phyloP scores from a whole-genome alignment of 305 asterid genomes.

The Fraxinus dipetala region DNA sequence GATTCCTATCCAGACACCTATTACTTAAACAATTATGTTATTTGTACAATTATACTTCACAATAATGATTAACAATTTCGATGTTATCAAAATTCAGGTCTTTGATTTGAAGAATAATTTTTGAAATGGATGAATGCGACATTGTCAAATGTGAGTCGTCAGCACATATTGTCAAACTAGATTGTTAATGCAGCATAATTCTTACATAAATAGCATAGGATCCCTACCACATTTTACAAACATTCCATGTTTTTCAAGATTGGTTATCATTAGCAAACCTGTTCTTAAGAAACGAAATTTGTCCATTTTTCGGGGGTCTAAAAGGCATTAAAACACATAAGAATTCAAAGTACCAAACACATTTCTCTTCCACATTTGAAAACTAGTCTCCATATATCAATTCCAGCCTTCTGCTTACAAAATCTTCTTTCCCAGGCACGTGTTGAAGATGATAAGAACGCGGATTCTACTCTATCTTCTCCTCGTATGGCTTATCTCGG shows the following conservation, averaged over 20 bases:
- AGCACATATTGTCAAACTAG: too few species aligned
- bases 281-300: too few species aligned
- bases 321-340: too few species aligned
- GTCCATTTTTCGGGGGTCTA: too few species aligned
- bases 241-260: slow-evolving; percentile 25
- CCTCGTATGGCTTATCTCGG: slow-evolving; percentile 28
- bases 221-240: slow-evolving; percentile 22
- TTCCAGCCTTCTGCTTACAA: slow-evolving; percentile 14
- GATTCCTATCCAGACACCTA: slow-evolving; percentile 15
- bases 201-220: slow-evolving; percentile 23
- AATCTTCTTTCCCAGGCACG: slow-evolving; percentile 12
- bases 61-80: too few species aligned
- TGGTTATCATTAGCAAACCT: slow-evolving; percentile 32
- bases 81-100: too few species aligned
- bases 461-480: slow-evolving; percentile 19
- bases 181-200: too few species aligned
- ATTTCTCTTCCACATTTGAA: background rate
- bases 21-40: background rate
- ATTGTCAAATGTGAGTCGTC: too few species aligned
- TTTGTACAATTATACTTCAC: too few species aligned
- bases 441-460: slow-evolving; percentile 28
- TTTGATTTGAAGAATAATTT: too few species aligned
- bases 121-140: too few species aligned
- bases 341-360: background rate
- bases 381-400: slow-evolving; percentile 16